Evolutionary conservation across 208 protist genomes (phyloP).

Genomic region (Trypanosoma caninum): DNA sequence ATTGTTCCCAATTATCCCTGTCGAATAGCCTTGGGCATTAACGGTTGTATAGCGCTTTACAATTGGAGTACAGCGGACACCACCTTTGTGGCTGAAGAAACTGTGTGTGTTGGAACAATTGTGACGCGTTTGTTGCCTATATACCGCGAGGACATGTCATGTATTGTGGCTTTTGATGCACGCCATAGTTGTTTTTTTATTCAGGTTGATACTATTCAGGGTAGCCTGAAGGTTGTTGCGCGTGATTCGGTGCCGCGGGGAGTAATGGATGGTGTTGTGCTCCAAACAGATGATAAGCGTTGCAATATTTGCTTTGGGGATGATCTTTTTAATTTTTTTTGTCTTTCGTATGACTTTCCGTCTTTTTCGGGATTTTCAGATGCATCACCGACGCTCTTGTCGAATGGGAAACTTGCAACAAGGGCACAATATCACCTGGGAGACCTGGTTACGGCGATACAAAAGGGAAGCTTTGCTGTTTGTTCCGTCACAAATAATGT

Average conservation of each 20-base stretch:
- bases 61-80: conserved; percentile 56
- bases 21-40: conserved; percentile 73
- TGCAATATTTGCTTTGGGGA: conserved; percentile 54
- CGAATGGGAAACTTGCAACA: conserved; percentile 15
- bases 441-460: conserved; percentile 61
- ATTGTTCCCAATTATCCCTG: conserved; percentile 62
- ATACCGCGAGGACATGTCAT: conserved; percentile 10
- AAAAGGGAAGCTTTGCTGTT: conserved; percentile 61
- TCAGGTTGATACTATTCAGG: conserved; percentile 64
- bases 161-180: conserved; percentile 63
- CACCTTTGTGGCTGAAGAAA: conserved; percentile 74
- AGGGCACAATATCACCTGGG: conserved; percentile 67
- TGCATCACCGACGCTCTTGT: background rate
- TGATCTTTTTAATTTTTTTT: conserved; percentile 70
- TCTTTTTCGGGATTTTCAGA: background rate
- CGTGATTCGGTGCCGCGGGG: conserved; percentile 51
- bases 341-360: conserved; percentile 22
- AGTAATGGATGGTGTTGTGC: conserved; percentile 53
- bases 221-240: conserved; percentile 47
- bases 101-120: conserved; percentile 50
- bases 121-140: conserved; percentile 65
- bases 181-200: conserved; percentile 66
- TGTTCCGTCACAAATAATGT: conserved; percentile 28
- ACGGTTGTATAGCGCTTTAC: conserved; percentile 65
- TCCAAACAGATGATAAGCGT: conserved; percentile 6